Percentiles rank a stretch among this genome's conserved stretches.
phyloP scores from a whole-genome alignment of 345 rosid genomes.

The Acer negundo region DNA sequence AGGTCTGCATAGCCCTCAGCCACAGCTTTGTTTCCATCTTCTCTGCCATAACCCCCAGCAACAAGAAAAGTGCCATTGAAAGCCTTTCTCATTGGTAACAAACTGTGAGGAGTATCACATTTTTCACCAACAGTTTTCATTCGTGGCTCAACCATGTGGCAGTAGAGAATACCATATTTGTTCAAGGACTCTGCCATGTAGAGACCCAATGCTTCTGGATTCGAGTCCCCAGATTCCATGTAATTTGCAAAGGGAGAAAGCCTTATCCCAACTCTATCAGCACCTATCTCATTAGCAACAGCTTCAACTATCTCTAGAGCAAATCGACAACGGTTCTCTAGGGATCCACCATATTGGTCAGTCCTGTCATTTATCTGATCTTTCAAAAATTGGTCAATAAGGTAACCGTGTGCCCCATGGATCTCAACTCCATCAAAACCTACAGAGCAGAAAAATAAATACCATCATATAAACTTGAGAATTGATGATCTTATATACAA shows the following conservation, averaged over 20 bases:
- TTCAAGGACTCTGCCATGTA: conserved; percentile 64
- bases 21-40: conserved; percentile 56
- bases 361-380: conserved; percentile 69
- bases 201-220: conserved; percentile 58
- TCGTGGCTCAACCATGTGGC: conserved; percentile 71
- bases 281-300: conserved; percentile 57
- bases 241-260: conserved; percentile 59
- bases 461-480: not conserved
- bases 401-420: conserved; percentile 69
- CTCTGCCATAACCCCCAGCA: conserved; percentile 57
- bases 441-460: conserved; percentile 1
- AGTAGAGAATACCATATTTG: conserved; percentile 51
- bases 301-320: conserved; percentile 63
- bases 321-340: conserved; percentile 65
- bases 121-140: conserved; percentile 41
- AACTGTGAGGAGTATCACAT: conserved; percentile 30
- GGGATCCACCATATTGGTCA: conserved; percentile 63
- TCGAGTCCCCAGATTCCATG: conserved; percentile 54
- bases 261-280: conserved; percentile 62
- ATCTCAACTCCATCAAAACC: conserved; percentile 83
- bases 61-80: conserved; percentile 62
- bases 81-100: conserved; percentile 62
- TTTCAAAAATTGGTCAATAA: conserved; percentile 69
- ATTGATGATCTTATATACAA: no score
- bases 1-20: conserved; percentile 53